These are phyloP conservation scores for Ceratocystis lukuohia DNA, from an alignment of 2,329 filamentous ascomycete species.

Conservation along the genomic window DNA sequence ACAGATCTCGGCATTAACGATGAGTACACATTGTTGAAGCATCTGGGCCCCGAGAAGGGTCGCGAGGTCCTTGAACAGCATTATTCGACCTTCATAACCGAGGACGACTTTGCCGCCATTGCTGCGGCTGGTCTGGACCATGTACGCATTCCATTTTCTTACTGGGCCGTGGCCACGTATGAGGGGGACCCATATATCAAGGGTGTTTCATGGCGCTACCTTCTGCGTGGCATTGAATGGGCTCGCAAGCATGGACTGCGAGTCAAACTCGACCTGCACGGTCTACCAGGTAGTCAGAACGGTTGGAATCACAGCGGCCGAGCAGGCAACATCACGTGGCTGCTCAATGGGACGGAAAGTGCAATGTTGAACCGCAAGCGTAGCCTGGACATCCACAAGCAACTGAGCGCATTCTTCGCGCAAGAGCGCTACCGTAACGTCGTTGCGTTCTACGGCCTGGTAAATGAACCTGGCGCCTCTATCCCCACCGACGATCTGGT, in stretches of 20 bases:
- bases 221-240: conserved; percentile 45
- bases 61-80: conserved; percentile 34
- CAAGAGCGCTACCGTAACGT: conserved; percentile 34
- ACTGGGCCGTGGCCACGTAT: conserved; percentile 43
- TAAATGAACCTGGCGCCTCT: conserved; percentile 53
- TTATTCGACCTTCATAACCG: conserved; percentile 38
- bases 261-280: conserved; percentile 47
- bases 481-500: conserved; percentile 42
- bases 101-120: conserved; percentile 43
- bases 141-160: conserved; percentile 45
- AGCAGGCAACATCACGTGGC: conserved; percentile 27
- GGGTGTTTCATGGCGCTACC: conserved; percentile 29
- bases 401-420: conserved; percentile 24
- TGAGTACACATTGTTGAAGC: conserved; percentile 38
- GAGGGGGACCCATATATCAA: conserved; percentile 36
- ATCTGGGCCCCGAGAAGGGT: conserved; percentile 32
- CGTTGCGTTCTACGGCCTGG: conserved; percentile 53
- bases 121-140: conserved; percentile 43
- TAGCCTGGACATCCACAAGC: conserved; percentile 43
- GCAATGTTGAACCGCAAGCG: conserved; percentile 29
- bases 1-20: conserved; percentile 29
- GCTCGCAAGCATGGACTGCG: conserved; percentile 38
- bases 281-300: conserved; percentile 43
- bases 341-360: conserved; percentile 21
- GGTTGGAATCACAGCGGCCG: conserved; percentile 51